These are phyloP conservation scores for Arctium lappa DNA, from an alignment of 129 eudicot species.

Conservation along the genomic window DNA sequence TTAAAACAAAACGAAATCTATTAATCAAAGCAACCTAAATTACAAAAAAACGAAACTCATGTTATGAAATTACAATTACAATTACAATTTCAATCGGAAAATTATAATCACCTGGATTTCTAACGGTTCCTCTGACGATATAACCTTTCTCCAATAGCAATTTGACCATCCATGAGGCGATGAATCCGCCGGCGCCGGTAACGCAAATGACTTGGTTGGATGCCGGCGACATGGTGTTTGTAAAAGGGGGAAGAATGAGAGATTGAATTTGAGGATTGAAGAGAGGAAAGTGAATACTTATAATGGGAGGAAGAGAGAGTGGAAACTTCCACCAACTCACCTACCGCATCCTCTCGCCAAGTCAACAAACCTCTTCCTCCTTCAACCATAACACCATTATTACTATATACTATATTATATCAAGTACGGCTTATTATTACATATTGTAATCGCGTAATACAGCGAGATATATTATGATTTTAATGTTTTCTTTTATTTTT, in stretches of 20 bases:
- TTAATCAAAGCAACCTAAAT: neutral
- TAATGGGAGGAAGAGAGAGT: neutral
- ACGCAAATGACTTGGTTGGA: conserved; percentile 68
- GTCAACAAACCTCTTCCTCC: conserved; percentile 20
- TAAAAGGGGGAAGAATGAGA: neutral
- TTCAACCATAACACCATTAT: no score
- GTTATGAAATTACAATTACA: neutral
- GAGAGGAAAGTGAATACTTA: neutral
- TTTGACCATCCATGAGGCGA: conserved; percentile 97
- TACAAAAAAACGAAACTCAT: neutral
- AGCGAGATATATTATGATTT: no score
- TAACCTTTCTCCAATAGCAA: conserved; percentile 83
- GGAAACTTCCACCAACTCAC: conserved; percentile 30
- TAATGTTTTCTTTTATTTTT: no score
- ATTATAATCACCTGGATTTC: conserved; percentile 75
- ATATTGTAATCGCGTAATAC: no score
- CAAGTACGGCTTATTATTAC: no score
- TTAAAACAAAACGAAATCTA: neutral
- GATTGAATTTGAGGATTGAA: neutral
- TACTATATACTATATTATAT: no score
- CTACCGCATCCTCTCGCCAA: conserved; percentile 13
- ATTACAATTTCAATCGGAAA: neutral
- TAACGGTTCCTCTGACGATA: conserved; percentile 78
- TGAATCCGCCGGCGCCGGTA: conserved; percentile 99
- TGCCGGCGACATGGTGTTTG: conserved; percentile 49